Evolutionary conservation across 805 yeast genomes (phyloP).

Genomic region (Schwanniomyces yamadae): DNA sequence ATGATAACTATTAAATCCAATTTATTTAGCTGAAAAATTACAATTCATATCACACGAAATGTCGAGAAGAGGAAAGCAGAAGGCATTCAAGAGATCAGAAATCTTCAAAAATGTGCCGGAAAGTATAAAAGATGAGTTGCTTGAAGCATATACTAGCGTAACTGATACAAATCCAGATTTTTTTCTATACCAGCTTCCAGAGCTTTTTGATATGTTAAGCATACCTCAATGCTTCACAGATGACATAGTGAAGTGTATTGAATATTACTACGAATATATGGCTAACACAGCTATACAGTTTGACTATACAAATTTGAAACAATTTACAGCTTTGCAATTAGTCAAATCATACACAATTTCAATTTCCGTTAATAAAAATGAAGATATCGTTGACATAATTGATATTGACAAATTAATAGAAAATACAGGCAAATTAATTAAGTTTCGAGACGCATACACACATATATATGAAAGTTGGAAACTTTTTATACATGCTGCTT

Average conservation of each 20-base stretch:
- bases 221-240: conserved; percentile 32
- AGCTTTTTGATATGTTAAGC: conserved; percentile 20
- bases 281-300: conserved; percentile 9
- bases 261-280: conserved; percentile 31
- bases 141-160: conserved; percentile 28
- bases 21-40: too few relatives aligned
- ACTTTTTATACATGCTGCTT: conserved; percentile 28
- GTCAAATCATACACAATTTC: conserved; percentile 31
- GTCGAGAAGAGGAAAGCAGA: too few relatives aligned
- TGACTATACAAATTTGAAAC: conserved; percentile 18
- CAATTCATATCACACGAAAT: too few relatives aligned
- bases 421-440: conserved; percentile 26
- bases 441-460: conserved; percentile 30
- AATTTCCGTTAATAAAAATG: conserved; percentile 9
- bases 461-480: conserved; percentile 33
- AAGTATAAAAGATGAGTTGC: conserved; percentile 33
- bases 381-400: conserved; percentile 35
- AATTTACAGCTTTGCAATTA: conserved; percentile 25
- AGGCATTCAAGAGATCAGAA: too few relatives aligned
- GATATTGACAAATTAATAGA: conserved; percentile 40
- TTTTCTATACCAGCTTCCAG: conserved; percentile 23
- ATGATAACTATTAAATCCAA: too few relatives aligned
- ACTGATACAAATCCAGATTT: conserved; percentile 27
- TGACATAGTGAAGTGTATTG: conserved; percentile 31
- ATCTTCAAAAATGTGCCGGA: conserved; percentile 16